A percentile compares a stretch with the other conserved stretches of the same genome.
These are phyloP conservation scores for Puya raimondii DNA, from an alignment of 176 grass and related monocot species.

Conservation along the genomic window DNA sequence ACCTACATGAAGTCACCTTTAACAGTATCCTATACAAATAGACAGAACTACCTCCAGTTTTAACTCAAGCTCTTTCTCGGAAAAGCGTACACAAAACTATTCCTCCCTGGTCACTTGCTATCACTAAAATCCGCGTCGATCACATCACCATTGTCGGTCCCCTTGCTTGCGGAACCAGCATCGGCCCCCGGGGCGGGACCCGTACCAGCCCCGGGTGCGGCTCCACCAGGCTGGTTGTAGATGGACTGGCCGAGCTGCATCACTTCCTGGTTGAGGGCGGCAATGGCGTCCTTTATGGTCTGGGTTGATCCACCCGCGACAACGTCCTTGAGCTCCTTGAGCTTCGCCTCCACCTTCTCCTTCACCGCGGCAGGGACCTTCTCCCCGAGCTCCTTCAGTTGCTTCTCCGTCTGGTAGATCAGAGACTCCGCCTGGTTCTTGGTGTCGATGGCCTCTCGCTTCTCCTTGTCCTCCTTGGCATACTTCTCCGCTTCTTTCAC, in stretches of 20 bases:
- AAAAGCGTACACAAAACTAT: too few species aligned
- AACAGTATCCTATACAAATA: too few species aligned
- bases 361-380: slow-evolving; percentile 55
- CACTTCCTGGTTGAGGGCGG: slow-evolving; percentile 58
- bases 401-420: slow-evolving; percentile 69
- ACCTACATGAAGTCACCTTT: too few species aligned
- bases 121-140: slow-evolving; percentile 64
- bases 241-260: slow-evolving; percentile 69
- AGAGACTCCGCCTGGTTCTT: slow-evolving; percentile 75
- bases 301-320: slow-evolving; percentile 39
- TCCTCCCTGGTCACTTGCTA: not conserved
- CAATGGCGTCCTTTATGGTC: slow-evolving; percentile 44
- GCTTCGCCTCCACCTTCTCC: slow-evolving; percentile 43
- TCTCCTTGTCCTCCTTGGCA: slow-evolving; percentile 63
- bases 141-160: slow-evolving; percentile 30
- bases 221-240: slow-evolving; percentile 46
- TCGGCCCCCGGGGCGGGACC: slow-evolving; percentile 38
- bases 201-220: slow-evolving; percentile 16
- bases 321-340: slow-evolving; percentile 43
- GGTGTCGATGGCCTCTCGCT: slow-evolving; percentile 57
- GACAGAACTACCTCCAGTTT: too few species aligned
- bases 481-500: slow-evolving; percentile 61
- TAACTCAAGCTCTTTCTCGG: too few species aligned
- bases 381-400: slow-evolving; percentile 67
- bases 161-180: slow-evolving; percentile 25